A percentile compares a stretch with the other conserved stretches of the same genome.
Conservation (phyloP, 345 rosid species). For the Melastoma malabathricum region DNA sequence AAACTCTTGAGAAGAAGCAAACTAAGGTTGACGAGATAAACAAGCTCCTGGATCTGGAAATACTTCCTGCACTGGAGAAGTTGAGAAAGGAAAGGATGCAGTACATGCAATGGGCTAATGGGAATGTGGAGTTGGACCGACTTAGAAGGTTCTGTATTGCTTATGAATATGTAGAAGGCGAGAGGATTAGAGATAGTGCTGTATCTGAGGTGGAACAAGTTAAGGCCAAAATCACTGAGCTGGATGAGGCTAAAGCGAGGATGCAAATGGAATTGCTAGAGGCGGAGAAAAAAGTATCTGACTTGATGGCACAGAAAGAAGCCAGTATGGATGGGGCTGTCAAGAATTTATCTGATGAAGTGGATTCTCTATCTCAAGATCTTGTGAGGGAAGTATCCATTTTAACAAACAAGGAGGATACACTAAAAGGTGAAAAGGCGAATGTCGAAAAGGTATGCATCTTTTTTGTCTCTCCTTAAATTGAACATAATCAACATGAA, state of each 20-base stretch:
- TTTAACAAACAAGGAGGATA: constrained; percentile 65
- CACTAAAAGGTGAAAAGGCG: constrained; percentile 52
- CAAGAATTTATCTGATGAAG: constrained; percentile 56
- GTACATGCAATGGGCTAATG: constrained; percentile 97
- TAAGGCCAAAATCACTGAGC: constrained; percentile 34
- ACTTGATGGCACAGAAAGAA: constrained; percentile 69
- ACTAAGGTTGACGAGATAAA: constrained; percentile 89
- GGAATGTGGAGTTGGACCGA: constrained; percentile 62
- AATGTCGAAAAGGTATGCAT: constrained; percentile 58
- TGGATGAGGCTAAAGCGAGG: too few relatives aligned
- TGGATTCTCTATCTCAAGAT: constrained; percentile 58
- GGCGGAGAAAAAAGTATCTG: constrained; percentile 47
- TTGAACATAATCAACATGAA: background rate
- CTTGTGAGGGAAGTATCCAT: constrained; percentile 65
- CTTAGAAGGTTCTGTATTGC: constrained; percentile 64
- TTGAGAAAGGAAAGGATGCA: constrained; percentile 79
- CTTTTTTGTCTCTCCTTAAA: constrained; percentile 3
- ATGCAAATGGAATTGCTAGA: constrained; percentile 37
- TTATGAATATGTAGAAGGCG: constrained; percentile 56
- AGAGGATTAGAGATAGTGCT: constrained; percentile 42
- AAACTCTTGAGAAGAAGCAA: constrained; percentile 94
- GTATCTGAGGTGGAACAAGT: constrained; percentile 37
- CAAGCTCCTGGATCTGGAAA: constrained; percentile 82
- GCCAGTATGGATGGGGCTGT: constrained; percentile 89
- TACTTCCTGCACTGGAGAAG: too few relatives aligned